Percentiles rank a stretch among this genome's conserved stretches.
Conservation (phyloP, 108 stramenopile genomes). For the Hondaea fermentalgiana region DNA sequence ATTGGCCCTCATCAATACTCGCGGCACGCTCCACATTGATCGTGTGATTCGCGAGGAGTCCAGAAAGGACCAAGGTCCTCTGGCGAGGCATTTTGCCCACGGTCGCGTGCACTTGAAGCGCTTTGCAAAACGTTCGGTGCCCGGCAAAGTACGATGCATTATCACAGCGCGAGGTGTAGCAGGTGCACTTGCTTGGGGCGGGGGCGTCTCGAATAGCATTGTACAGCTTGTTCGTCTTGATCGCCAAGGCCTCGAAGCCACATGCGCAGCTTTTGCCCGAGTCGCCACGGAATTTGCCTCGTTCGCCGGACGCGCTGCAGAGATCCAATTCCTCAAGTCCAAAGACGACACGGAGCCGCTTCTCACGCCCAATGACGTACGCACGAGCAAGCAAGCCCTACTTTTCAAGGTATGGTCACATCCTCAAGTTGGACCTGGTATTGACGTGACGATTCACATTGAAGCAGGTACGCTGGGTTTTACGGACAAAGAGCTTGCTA, state of each 20-base stretch:
- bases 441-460: neutral
- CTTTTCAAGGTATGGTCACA: neutral
- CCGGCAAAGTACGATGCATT: neutral
- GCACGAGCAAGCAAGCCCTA: neutral
- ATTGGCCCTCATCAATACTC: neutral
- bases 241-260: neutral
- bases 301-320: neutral
- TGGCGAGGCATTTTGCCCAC: neutral
- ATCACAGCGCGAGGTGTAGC: neutral
- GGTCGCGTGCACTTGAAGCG: neutral
- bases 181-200: neutral
- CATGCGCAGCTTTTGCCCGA: neutral
- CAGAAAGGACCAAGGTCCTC: neutral
- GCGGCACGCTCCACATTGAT: neutral
- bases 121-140: neutral
- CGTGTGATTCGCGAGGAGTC: neutral
- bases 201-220: neutral
- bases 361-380: neutral
- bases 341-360: neutral
- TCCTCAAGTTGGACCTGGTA: neutral
- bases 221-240: neutral
- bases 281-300: neutral
- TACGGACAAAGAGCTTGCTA: neutral
- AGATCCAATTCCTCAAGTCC: neutral
- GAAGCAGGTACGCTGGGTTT: neutral